Evolutionary conservation across 2,329 filamentous ascomycete genomes (phyloP).

Genomic region (Fusarium hostae): DNA sequence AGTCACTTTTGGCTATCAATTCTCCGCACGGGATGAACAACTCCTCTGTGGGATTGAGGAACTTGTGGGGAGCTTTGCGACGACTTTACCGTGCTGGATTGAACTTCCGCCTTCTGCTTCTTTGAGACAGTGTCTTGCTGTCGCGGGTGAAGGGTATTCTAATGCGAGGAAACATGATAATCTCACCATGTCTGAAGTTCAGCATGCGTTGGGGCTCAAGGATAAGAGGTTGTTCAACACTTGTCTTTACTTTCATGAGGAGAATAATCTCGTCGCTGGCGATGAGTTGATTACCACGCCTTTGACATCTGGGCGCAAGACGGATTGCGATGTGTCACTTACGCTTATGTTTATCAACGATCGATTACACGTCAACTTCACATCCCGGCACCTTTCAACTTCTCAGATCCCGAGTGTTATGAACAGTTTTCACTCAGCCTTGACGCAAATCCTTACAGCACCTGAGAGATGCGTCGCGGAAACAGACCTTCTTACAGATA

Average conservation of each 20-base stretch:
- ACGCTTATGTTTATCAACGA: slow-evolving; percentile 56
- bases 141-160: slow-evolving; percentile 46
- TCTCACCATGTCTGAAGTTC: slow-evolving; percentile 58
- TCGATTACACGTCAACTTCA: slow-evolving; percentile 57
- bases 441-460: slow-evolving; percentile 58
- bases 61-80: slow-evolving; percentile 60
- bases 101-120: slow-evolving; percentile 49
- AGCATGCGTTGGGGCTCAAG: slow-evolving; percentile 58
- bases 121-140: slow-evolving; percentile 48
- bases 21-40: slow-evolving; percentile 57
- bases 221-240: slow-evolving; percentile 62
- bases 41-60: slow-evolving; percentile 54
- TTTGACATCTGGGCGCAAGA: slow-evolving; percentile 49
- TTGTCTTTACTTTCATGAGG: slow-evolving; percentile 60
- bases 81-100: slow-evolving; percentile 49
- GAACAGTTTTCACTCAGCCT: slow-evolving; percentile 63
- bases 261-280: slow-evolving; percentile 30
- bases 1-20: slow-evolving; percentile 66
- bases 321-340: slow-evolving; percentile 60
- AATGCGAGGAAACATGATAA: slow-evolving; percentile 53
- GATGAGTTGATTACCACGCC: slow-evolving; percentile 1
- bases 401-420: slow-evolving; percentile 60
- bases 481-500: slow-evolving; percentile 64
- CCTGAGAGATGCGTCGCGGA: slow-evolving; percentile 56
- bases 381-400: slow-evolving; percentile 55